Evolutionary conservation across 352 stramenopile genomes (phyloP), one percentile per base, ranked within the genome.

Genomic region (Pythium oligandrum): DNA sequence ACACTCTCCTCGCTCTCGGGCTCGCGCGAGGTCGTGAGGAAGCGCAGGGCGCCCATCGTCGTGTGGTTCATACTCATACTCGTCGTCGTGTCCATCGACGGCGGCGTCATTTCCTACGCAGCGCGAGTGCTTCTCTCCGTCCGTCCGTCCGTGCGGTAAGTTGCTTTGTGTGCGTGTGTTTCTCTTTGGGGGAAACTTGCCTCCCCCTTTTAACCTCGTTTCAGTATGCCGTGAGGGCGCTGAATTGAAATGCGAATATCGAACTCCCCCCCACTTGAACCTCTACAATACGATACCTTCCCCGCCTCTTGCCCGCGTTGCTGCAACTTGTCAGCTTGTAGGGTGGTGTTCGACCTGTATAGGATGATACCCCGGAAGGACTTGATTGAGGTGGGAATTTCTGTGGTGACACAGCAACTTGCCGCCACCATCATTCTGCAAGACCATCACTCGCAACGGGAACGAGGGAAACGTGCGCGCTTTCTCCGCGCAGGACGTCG

Each of bases 351-450:
- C 11, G 34, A 26, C 11, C 37, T 60, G 17, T 53, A 38, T 50
- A 51, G 54, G 40, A 8, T 6, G 0, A 64, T 68, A 68, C 31
- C 61, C 45, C 33, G 12, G 11, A 7, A 4, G 17, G 34, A 44
- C 34, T 8, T 6, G 40, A 52, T 55, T 54, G 39, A 47, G 48
- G 33, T 53, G 51, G 35, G 17, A 17, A 50, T 36, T 48, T 70
- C 36, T 44, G 38, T 44, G 32, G 36, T 65, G 59, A 58, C 57
- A 73, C 69, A 76, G 74, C 73, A 84, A 84, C 70, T 81, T 78
- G 59, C 59, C 47, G 57, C 59, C 50, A 84, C 71, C 74, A 79
- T 81, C 74, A 84, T 68, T 84, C 74, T 69, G 44, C 5, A 3
- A 1, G 11, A 75, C 46, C 63, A 63, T 64, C 68, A 77, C 47